Base-by-base conservation (phyloP, 1,139 yeast genomes). In the Diutina ranongensis region DNA sequence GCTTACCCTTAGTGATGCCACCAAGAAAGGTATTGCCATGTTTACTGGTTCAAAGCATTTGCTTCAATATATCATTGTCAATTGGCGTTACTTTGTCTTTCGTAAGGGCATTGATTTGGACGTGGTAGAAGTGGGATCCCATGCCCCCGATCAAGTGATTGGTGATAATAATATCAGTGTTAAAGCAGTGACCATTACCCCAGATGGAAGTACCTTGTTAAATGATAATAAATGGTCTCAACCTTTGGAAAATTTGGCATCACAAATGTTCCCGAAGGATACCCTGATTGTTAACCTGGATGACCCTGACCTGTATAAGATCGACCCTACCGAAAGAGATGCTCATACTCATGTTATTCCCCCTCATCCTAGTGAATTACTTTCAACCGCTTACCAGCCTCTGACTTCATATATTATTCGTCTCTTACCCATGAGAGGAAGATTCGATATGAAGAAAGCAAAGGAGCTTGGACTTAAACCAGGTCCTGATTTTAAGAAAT, bases 31-130 rank as follows among this genome's bases (percentile, higher is more conserved):
- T 33, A 59, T 70, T 27, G 67, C 65, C 25, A 64, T 71, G 2
- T 68, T 60, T 49, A 58, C 70, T n/a, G 62, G 59, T 49, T 60
- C 63, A 21, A 62, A 69, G 7, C 60, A 64, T 41, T 54, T 79
- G 27, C 54, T 72, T 32, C 67, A 73, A 40, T 83, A 76, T 60
- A 68, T 77, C 44, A 76, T 81, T 18, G 74, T 88, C 3, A 77
- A 92, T 0, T 88, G 97, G 96, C 71, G 96, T 52, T 79, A 79
- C 51, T 89, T 89, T 63, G 87, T 88, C n/a, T 87, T 85, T 59
- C 74, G 96, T 53, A 76, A 80, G 53, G 94, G 94, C 2, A 74
- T 85, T 45, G 70, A 74, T 40, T 60, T 87, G 47, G 64, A 61
- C n/a, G 64, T 77, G 9, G 61, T 62, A 4, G 68, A 63, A 15